Evolutionary conservation across 768 basidiomycete genomes (phyloP).

Genomic region (Leccinum subtestaceum): DNA sequence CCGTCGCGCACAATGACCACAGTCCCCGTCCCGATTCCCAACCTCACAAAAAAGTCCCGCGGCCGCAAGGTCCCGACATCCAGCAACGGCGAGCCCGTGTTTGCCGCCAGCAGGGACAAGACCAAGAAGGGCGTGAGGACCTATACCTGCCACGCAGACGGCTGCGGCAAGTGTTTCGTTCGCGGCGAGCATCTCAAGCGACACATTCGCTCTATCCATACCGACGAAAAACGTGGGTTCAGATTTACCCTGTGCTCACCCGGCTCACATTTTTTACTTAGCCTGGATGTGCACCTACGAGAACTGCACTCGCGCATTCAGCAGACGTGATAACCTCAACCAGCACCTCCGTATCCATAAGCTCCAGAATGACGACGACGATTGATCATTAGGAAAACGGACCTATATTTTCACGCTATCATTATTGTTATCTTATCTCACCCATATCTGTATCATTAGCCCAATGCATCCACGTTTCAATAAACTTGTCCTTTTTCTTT

Average conservation of each 20-base stretch:
- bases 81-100: slow-evolving; percentile 19
- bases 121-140: slow-evolving; percentile 39
- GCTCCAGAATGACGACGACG: slow-evolving; percentile 17
- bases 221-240: slow-evolving; percentile 78
- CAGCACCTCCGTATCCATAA: slow-evolving; percentile 70
- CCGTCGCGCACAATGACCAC: slow-evolving; percentile 23
- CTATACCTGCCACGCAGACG: slow-evolving; percentile 65
- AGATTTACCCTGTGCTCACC: background rate
- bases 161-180: slow-evolving; percentile 77
- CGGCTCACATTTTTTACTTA: slow-evolving; percentile 8
- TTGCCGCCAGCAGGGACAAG: slow-evolving; percentile 30
- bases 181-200: slow-evolving; percentile 80
- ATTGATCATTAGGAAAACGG: background rate
- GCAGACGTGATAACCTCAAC: slow-evolving; percentile 71
- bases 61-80: slow-evolving; percentile 49
- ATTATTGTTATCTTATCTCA: slow-evolving; percentile 16
- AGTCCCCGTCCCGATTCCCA: slow-evolving; percentile 46
- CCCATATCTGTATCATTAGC: background rate
- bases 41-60: slow-evolving; percentile 48
- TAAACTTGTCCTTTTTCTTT: background rate
- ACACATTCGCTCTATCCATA: slow-evolving; percentile 78
- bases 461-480: background rate
- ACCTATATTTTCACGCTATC: slow-evolving; percentile 8
- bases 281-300: slow-evolving; percentile 48
- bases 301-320: slow-evolving; percentile 69